Base-by-base conservation (phyloP, 768 basidiomycete species). In the Macrolepiota dolichaula region DNA sequence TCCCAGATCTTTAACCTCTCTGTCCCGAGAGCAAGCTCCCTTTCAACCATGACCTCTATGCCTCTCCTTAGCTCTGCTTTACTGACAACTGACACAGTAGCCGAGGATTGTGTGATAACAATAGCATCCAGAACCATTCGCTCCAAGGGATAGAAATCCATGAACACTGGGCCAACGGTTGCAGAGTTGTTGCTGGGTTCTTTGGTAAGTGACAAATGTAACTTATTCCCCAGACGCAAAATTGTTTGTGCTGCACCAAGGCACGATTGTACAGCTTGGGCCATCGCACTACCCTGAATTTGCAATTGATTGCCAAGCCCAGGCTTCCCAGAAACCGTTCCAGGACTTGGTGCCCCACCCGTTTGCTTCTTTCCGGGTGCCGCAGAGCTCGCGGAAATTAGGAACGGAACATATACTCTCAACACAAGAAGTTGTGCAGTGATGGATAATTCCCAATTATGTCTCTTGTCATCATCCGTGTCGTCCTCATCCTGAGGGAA, bases 241-340 rank as follows among this genome's bases (percentile, higher is more conserved):
- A 91, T 81, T 2, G 73, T 71, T 66, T 90, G 88, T 11, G 89
- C 88, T 1, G 91, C 89, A 56, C 81, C 82, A 44, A 89, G 76
- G 32, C 81, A 81, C 36, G 85, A 83, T 37, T 82, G 77, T 12
- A 80, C 77, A 1, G 85, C 86, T 61, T 85, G 46, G 13, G 59
- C 59, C 44, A 54, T 22, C n/a, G 51, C 59, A 36, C 24, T 60
- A 25, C 59, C 51, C 46, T 60, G 59, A 7, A 60, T 60, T 12
- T 51, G 83, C 59, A 79, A 80, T 57, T 77, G 74, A 10, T 76
- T 51, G 44, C 19, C 69, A 57, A 73, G 68, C 55, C 72, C 59
- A 62, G 57, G 37, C 62, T 67, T 61, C 27, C 38, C 10, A 36
- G 38, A 47, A 44, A 35, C 37, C 17, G 46, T 60, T 10, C 4